A percentile compares a stretch with the other conserved stretches of the same genome.
phyloP scores from a whole-genome alignment of 2,329 filamentous ascomycete species.

The Alternaria incomplexa region DNA sequence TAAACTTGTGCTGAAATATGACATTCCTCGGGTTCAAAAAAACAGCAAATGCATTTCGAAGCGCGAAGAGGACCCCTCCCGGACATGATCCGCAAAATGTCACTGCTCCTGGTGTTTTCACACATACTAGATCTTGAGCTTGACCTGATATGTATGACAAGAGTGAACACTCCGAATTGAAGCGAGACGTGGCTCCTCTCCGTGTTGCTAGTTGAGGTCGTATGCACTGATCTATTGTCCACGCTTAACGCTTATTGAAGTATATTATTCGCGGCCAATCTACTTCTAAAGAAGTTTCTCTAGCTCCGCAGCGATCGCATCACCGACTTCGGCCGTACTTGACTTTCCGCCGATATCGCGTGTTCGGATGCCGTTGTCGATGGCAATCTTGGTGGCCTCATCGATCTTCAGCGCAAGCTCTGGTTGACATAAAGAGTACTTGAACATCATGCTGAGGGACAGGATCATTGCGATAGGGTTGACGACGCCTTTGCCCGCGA shows the following conservation, averaged over 20 bases:
- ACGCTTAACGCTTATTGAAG: neutral
- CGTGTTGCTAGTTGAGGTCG: neutral
- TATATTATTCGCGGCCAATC: neutral
- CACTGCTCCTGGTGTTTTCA: neutral
- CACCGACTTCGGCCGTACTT: slow-evolving; percentile 78
- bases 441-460: slow-evolving; percentile 93
- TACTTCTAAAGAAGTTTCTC: slow-evolving; percentile 64
- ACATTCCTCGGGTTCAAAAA: neutral
- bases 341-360: slow-evolving; percentile 82
- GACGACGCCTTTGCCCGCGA: slow-evolving; percentile 88
- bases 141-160: neutral
- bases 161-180: neutral
- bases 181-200: neutral
- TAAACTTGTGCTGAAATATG: neutral
- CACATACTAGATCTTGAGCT: neutral
- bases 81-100: neutral
- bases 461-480: slow-evolving; percentile 92
- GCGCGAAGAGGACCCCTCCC: neutral
- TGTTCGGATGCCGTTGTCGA: slow-evolving; percentile 80
- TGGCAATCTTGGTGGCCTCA: slow-evolving; percentile 76
- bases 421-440: slow-evolving; percentile 84
- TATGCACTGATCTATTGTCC: neutral
- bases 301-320: slow-evolving; percentile 79
- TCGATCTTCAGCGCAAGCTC: slow-evolving; percentile 81
- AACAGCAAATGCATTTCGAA: neutral